These are phyloP conservation scores for Blastobotrys buckinghamii DNA, from an alignment of 1,139 yeast genomes.

Conservation along the genomic window DNA sequence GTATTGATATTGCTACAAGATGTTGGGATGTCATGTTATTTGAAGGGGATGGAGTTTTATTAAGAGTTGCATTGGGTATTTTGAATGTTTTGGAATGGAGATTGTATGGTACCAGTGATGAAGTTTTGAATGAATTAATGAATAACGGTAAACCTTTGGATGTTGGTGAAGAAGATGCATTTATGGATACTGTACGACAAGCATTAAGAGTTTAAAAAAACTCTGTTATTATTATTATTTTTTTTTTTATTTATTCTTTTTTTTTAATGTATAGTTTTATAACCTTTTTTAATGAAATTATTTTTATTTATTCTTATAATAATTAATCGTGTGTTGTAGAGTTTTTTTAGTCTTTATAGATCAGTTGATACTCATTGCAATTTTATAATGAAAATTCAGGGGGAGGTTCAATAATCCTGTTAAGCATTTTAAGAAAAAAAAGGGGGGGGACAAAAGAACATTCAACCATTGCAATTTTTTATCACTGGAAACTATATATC, in stretches of 20 bases:
- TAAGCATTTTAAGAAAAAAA: too few relatives aligned
- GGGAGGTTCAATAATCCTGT: too few relatives aligned
- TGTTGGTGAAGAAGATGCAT: slow-evolving; percentile 47
- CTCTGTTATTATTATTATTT: neutral
- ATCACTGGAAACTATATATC: too few relatives aligned
- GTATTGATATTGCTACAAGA: slow-evolving; percentile 37
- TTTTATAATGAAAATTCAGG: too few relatives aligned
- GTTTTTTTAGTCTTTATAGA: too few relatives aligned
- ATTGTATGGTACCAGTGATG: slow-evolving; percentile 47
- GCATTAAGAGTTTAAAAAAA: slow-evolving; percentile 7
- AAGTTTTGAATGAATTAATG: slow-evolving; percentile 35
- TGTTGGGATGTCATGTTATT: slow-evolving; percentile 55
- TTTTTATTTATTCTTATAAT: neutral
- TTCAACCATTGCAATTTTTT: too few relatives aligned
- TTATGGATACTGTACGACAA: slow-evolving; percentile 29
- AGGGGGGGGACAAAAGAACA: too few relatives aligned
- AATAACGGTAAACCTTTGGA: slow-evolving; percentile 35
- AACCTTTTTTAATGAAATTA: neutral
- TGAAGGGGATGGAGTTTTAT: slow-evolving; percentile 51
- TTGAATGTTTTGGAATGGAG: slow-evolving; percentile 45
- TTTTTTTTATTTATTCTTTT: neutral
- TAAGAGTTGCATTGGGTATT: slow-evolving; percentile 45
- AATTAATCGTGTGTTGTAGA: too few relatives aligned
- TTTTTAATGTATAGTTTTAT: neutral
- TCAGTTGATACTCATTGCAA: too few relatives aligned